Evolutionary conservation across 1,284 basidiomycete species (phyloP).

Genomic region (Thecaphora thlaspeos): DNA sequence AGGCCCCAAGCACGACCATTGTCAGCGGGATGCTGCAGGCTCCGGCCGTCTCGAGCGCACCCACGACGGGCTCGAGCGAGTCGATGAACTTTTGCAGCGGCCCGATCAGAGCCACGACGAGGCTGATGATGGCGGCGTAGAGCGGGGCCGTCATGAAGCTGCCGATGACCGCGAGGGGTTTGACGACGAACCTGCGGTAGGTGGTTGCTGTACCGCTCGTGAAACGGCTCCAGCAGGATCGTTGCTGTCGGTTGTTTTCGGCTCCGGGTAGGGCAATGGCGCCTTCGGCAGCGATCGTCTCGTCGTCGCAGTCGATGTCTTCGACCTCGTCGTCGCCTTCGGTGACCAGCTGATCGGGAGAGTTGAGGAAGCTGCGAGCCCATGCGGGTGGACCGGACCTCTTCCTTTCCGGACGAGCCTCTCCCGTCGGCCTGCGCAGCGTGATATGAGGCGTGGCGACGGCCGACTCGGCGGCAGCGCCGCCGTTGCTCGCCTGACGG

Average conservation of each 20-base stretch:
- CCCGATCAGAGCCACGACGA: constrained; percentile 76
- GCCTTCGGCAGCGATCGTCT: constrained; percentile 25
- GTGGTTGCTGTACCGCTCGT: constrained; percentile 2
- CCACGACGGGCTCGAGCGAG: constrained; percentile 57
- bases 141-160: constrained; percentile 76
- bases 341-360: constrained; percentile 16
- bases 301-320: constrained; percentile 37
- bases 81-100: constrained; percentile 63
- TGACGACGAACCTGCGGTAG: constrained; percentile 16
- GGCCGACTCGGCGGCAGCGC: neutral
- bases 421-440: constrained; percentile 34
- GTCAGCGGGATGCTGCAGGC: constrained; percentile 71
- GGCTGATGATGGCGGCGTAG: constrained; percentile 67
- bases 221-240: constrained; percentile 20
- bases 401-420: constrained; percentile 10
- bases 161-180: constrained; percentile 62
- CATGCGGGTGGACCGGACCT: constrained; percentile 27
- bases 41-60: constrained; percentile 59
- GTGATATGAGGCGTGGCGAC: constrained; percentile 20
- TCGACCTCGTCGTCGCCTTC: constrained; percentile 10
- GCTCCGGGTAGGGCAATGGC: constrained; percentile 31
- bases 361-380: constrained; percentile 46
- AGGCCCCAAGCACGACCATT: constrained; percentile 85
- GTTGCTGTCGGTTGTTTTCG: constrained; percentile 23
- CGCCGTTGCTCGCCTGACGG: neutral